These are phyloP conservation scores for Candida coleopterorum DNA, from an alignment of 805 yeast genomes.

Conservation along the genomic window DNA sequence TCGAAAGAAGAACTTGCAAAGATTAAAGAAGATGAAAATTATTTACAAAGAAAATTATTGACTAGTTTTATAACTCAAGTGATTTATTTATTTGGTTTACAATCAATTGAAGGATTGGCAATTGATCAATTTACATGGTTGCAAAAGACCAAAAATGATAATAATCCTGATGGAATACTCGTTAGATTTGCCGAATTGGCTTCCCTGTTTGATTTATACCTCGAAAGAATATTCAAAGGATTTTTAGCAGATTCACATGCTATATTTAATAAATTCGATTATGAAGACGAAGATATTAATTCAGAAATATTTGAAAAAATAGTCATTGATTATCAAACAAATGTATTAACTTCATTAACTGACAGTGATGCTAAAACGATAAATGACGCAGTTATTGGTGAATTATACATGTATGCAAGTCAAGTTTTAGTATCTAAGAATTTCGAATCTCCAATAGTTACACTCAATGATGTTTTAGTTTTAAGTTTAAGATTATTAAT, in stretches of 20 bases:
- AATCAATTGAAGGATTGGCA: slow-evolving; percentile 18
- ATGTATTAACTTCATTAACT: slow-evolving; percentile 22
- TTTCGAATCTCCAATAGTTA: slow-evolving; percentile 12
- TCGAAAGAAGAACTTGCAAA: slow-evolving; percentile 35
- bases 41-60: slow-evolving; percentile 60
- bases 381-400: slow-evolving; percentile 28
- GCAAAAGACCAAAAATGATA: slow-evolving; percentile 12
- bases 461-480: slow-evolving; percentile 19
- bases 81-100: slow-evolving; percentile 30
- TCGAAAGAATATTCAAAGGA: slow-evolving; percentile 35
- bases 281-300: slow-evolving; percentile 15
- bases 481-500: slow-evolving; percentile 25
- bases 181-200: slow-evolving; percentile 40
- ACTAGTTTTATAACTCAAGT: slow-evolving; percentile 57
- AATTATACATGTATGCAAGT: slow-evolving; percentile 16
- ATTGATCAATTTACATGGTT: slow-evolving; percentile 19
- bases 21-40: slow-evolving; percentile 51
- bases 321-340: slow-evolving; percentile 39
- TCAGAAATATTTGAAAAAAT: slow-evolving; percentile 38
- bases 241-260: slow-evolving; percentile 32
- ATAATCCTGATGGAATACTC: slow-evolving; percentile 9
- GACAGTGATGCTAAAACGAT: slow-evolving; percentile 22
- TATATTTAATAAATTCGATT: slow-evolving; percentile 35
- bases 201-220: slow-evolving; percentile 61
- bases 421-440: slow-evolving; percentile 13